Conservation (phyloP, 257 asterid species). For the Solanum corneliomulleri region DNA sequence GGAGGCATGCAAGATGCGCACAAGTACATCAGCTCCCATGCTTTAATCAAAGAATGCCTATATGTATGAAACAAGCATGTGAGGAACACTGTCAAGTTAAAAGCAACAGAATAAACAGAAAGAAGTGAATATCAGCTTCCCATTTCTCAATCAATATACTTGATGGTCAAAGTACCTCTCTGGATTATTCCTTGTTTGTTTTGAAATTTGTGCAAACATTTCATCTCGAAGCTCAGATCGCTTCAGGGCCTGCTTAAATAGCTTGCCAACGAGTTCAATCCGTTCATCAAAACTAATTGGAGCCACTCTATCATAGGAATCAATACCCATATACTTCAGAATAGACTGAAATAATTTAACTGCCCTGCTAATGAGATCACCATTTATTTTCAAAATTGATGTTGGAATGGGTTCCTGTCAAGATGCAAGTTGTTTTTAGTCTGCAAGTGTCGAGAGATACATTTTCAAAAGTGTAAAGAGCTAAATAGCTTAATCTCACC, state of each 20-base stretch:
- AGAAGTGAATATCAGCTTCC: neutral
- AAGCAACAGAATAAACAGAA: neutral
- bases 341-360: constrained; percentile 80
- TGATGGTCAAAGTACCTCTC: constrained; percentile 44
- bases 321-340: constrained; percentile 85
- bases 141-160: neutral
- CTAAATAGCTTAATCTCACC: constrained; percentile 31
- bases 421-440: constrained; percentile 11
- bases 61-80: constrained; percentile 4
- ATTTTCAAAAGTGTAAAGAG: neutral
- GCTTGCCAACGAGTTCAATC: constrained; percentile 72
- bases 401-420: constrained; percentile 92
- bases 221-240: constrained; percentile 97
- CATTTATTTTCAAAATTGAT: constrained; percentile 64
- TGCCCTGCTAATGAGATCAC: constrained; percentile 73
- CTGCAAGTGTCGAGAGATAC: neutral
- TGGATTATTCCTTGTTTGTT: constrained; percentile 91
- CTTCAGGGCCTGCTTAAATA: constrained; percentile 82
- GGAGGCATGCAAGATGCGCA: constrained; percentile 99
- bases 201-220: constrained; percentile 80
- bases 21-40: constrained; percentile 93
- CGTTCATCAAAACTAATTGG: constrained; percentile 64
- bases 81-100: neutral
- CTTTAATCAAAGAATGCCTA: constrained; percentile 69
- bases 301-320: constrained; percentile 54